A percentile compares a stretch with the other conserved stretches of the same genome.
Conservation (phyloP, 257 asterid genomes). For the Lantana camara region DNA sequence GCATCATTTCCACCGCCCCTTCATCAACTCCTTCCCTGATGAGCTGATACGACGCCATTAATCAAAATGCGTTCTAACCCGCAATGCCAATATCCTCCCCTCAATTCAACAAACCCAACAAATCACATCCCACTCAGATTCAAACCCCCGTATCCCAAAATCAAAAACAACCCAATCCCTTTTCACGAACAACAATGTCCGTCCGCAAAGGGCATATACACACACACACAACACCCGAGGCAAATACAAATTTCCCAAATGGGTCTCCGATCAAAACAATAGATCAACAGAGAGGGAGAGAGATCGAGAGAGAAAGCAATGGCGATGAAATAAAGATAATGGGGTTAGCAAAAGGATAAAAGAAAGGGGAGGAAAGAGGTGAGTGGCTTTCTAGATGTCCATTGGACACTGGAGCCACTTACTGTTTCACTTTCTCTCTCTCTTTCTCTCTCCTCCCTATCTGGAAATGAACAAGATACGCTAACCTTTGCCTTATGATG, state of each 20-base stretch:
- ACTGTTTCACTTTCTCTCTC: constrained; percentile 18
- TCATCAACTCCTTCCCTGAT: constrained; percentile 29
- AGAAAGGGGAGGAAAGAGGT: constrained; percentile 25
- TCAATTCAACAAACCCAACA: not conserved
- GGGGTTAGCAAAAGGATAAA: constrained; percentile 16
- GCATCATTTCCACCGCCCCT: constrained; percentile 29
- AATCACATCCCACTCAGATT: not conserved
- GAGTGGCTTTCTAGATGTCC: constrained; percentile 29
- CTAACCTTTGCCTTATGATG: constrained; percentile 24
- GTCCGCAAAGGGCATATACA: no score
- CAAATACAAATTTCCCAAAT: no score
- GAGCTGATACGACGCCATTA: constrained; percentile 50
- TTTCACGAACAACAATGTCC: no score
- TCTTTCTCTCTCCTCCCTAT: constrained; percentile 1
- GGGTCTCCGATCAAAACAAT: not conserved
- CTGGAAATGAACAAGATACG: constrained; percentile 30
- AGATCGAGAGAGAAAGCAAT: not conserved
- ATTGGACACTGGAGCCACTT: constrained; percentile 35
- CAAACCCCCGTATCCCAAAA: no score
- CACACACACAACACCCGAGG: no score
- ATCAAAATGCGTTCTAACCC: not conserved
- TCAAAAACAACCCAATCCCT: not conserved
- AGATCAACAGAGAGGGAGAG: not conserved
- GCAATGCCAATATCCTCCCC: not conserved
- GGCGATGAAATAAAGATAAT: constrained; percentile 1